These are phyloP conservation scores for Boletus rex-veris DNA, from an alignment of 768 basidiomycete genomes.

Conservation along the genomic window DNA sequence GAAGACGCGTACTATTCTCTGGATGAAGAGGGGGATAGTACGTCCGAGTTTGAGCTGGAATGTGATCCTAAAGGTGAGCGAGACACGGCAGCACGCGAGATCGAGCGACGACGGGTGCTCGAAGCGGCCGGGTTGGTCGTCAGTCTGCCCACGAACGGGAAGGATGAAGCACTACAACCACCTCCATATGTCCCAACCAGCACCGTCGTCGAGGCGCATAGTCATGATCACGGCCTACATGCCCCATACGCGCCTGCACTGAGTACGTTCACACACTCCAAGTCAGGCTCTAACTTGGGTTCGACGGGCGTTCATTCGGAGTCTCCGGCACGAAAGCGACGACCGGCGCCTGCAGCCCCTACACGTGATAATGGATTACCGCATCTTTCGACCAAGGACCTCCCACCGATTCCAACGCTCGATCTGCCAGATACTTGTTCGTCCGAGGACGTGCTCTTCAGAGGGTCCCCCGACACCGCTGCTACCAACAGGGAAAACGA, in stretches of 20 bases:
- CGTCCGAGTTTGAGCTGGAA: slow-evolving; percentile 5
- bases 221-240: neutral
- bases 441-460: neutral
- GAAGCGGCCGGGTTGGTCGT: slow-evolving; percentile 86
- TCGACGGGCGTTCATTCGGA: slow-evolving; percentile 42
- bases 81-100: slow-evolving; percentile 59
- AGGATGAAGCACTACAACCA: neutral
- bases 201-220: neutral
- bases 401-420: slow-evolving; percentile 50
- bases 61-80: slow-evolving; percentile 25
- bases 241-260: neutral
- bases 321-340: slow-evolving; percentile 22
- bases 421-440: slow-evolving; percentile 22
- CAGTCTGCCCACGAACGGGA: slow-evolving; percentile 30
- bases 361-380: slow-evolving; percentile 7
- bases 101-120: slow-evolving; percentile 78
- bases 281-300: slow-evolving; percentile 15
- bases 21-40: slow-evolving; percentile 27
- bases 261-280: slow-evolving; percentile 1
- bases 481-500: neutral
- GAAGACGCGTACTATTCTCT: slow-evolving; percentile 34
- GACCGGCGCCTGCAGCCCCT: slow-evolving; percentile 26
- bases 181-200: slow-evolving; percentile 26
- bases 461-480: neutral
- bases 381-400: slow-evolving; percentile 40